Conservation (phyloP, 495 filamentous ascomycete genomes). For the Penicillium paradoxum region DNA sequence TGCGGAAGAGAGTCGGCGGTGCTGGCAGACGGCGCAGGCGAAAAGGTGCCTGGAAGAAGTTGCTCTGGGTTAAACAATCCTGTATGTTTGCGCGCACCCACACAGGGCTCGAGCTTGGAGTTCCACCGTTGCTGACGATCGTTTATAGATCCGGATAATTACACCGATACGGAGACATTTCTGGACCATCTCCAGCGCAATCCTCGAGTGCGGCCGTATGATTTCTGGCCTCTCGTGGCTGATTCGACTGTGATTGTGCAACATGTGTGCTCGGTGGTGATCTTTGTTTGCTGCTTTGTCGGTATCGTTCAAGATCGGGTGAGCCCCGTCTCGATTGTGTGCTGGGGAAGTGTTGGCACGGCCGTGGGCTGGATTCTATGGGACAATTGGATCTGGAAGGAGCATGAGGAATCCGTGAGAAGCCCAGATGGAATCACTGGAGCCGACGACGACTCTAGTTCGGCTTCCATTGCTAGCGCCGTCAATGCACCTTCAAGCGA, state of each 20-base stretch:
- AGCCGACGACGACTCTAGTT: conserved; percentile 42
- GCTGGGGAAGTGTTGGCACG: conserved; percentile 75
- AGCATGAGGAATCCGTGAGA: conserved; percentile 45
- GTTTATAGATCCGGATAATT: conserved; percentile 90
- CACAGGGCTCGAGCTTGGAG: background rate
- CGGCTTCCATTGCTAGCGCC: conserved; percentile 42
- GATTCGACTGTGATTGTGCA: conserved; percentile 97
- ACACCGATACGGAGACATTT: conserved; percentile 93
- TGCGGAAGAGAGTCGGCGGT: conserved; percentile 48
- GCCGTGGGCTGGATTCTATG: conserved; percentile 85
- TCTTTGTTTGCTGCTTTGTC: conserved; percentile 91
- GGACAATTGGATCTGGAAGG: conserved; percentile 76
- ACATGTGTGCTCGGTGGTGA: conserved; percentile 87
- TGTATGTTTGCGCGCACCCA: conserved; percentile 50
- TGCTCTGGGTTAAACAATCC: conserved; percentile 95
- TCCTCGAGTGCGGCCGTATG: conserved; percentile 87
- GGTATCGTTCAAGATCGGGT: conserved; percentile 83
- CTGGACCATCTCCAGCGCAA: conserved; percentile 95
- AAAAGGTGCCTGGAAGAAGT: conserved; percentile 80
- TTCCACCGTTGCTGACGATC: conserved; percentile 4
- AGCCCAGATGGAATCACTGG: conserved; percentile 34
- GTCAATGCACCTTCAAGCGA: conserved; percentile 27
- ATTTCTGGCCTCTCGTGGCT: conserved; percentile 95
- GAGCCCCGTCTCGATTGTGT: conserved; percentile 79
- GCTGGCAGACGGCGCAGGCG: conserved; percentile 57